Base-by-base conservation (phyloP, 306 rosid species). In the Cicer arietinum region DNA sequence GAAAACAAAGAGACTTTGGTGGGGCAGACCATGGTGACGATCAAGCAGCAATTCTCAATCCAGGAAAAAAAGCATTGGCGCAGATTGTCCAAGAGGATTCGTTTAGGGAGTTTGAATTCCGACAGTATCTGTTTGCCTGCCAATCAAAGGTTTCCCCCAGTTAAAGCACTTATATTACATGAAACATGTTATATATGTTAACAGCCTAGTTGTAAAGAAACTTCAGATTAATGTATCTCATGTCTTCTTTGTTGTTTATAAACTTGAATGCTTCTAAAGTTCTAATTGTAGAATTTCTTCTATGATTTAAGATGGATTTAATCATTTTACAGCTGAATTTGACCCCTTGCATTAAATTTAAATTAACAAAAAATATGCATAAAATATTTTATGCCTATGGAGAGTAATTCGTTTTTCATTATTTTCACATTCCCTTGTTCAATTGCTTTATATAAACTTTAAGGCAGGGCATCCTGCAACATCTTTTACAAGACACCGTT, bases 41-140 rank as follows among this genome's bases (percentile, higher is more conserved):
- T 86, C 98, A 90, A 74, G 99, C 98, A 47, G 81, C 90, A 75
- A 78, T 95, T 85, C 75, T 92, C 56, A 88, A 92, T 79, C 86
- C 96, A 53, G 91, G 91, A 73, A 92, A 82, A 76, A 95, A 92
- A 77, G 78, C 93, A 73, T 86, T 95, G 88, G 81, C 96, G 44
- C 96, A 92, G 79, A 95, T 95, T 61, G 91, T 90, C 80, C 99
- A 89, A 85, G 99, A 95, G 65, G 99, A 92, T 77, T 90, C 97
- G 6, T 92, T 95, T 79, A 82, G 99, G 89, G 99, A 95, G 83
- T 95, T 95, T 82, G 99, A 95, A 77, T 92, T 95, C 85, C 81
- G 96, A 84, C 99, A 95, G 79, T 95, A 95, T 89, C 89, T 95
- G 22, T 92, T 95, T 83, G 84, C 98, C 80, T 90, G 98, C 78